phyloP scores from a whole-genome alignment of 176 grass and related monocot genomes.

The Raddia guianensis region DNA sequence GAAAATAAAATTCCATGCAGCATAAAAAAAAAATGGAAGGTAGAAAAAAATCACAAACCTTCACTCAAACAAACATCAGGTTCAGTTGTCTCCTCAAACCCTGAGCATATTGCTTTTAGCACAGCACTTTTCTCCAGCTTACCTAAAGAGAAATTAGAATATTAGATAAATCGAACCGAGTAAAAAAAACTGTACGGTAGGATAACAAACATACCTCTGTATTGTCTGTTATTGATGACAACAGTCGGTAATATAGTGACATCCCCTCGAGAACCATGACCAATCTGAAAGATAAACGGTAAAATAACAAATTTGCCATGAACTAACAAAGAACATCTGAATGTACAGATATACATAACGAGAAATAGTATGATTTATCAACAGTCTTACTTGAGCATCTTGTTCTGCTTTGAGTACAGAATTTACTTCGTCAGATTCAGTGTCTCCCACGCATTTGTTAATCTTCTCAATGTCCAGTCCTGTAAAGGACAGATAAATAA shows the following conservation, averaged over 20 bases:
- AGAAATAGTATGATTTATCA: neutral
- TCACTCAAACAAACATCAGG: slow-evolving; percentile 73
- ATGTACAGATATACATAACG: neutral
- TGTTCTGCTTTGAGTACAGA: slow-evolving; percentile 81
- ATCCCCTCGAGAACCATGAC: slow-evolving; percentile 74
- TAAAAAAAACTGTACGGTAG: slow-evolving; percentile 1
- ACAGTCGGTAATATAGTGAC: slow-evolving; percentile 91
- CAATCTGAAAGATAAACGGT: slow-evolving; percentile 54
- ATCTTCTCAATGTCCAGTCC: slow-evolving; percentile 77
- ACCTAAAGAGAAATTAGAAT: slow-evolving; percentile 39
- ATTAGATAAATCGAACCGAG: slow-evolving; percentile 22
- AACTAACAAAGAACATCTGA: neutral
- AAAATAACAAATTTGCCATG: neutral
- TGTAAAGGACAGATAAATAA: slow-evolving; percentile 34
- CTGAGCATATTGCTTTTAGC: slow-evolving; percentile 77
- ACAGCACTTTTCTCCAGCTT: slow-evolving; percentile 84
- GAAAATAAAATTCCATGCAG: slow-evolving; percentile 10
- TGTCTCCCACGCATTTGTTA: slow-evolving; percentile 70
- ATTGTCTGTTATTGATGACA: slow-evolving; percentile 83
- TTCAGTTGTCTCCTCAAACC: slow-evolving; percentile 91
- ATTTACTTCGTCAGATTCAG: slow-evolving; percentile 67
- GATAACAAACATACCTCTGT: slow-evolving; percentile 57
- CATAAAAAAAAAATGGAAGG: slow-evolving; percentile 11
- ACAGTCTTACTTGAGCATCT: slow-evolving; percentile 64
- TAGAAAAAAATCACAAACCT: slow-evolving; percentile 53